These are phyloP conservation scores for Chrysosporium keratinophilum DNA, from an alignment of 2,329 filamentous ascomycete species.

Conservation along the genomic window DNA sequence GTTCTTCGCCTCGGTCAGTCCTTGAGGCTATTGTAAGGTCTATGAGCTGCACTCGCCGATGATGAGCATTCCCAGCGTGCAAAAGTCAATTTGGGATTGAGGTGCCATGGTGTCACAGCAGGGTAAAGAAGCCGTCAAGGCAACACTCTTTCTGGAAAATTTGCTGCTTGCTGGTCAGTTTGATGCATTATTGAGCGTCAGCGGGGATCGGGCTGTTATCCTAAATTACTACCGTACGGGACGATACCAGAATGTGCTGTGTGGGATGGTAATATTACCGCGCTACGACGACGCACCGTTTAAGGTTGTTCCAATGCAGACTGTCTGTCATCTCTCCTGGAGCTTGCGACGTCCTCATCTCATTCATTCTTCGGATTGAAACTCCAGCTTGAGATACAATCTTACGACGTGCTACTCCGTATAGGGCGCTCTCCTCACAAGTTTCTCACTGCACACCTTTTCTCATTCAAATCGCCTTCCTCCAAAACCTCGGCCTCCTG, in stretches of 20 bases:
- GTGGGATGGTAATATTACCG: slow-evolving; percentile 1
- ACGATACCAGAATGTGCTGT: neutral
- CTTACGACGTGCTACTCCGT: too few relatives aligned
- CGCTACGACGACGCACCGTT: neutral
- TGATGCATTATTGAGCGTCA: neutral
- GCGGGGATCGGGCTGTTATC: neutral
- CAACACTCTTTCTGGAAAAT: neutral
- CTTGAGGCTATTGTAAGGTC: neutral
- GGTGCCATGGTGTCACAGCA: neutral
- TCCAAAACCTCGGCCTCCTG: neutral
- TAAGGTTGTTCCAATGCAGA: too few relatives aligned
- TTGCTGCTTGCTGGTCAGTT: neutral
- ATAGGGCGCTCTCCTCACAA: neutral
- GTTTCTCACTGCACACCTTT: neutral
- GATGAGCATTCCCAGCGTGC: slow-evolving; percentile 55
- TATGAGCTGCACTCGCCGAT: slow-evolving; percentile 39
- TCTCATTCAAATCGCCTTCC: neutral
- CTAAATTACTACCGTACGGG: neutral
- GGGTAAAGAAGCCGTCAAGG: neutral
- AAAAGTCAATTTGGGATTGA: slow-evolving; percentile 41
- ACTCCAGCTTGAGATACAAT: too few relatives aligned
- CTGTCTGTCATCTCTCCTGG: too few relatives aligned
- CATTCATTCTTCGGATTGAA: too few relatives aligned
- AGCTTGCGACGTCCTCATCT: too few relatives aligned
- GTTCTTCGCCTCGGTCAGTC: slow-evolving; percentile 15